A percentile compares a stretch with the other conserved stretches of the same genome.
Evolutionary conservation across 257 asterid genomes (phyloP).

Genomic region (Coffea canephora): DNA sequence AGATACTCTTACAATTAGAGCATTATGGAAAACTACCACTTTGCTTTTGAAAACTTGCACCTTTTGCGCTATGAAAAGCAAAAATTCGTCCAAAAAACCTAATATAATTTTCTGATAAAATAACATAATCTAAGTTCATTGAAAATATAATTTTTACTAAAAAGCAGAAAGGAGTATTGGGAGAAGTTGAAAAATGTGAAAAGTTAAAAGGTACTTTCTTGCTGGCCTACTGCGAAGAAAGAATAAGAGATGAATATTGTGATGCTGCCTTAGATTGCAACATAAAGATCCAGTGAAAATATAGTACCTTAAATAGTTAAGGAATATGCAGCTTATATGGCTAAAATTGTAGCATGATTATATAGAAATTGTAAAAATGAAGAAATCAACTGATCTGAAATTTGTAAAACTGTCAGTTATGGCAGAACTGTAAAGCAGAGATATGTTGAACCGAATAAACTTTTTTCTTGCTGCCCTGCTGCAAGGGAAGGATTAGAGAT

Average conservation of each 20-base stretch:
- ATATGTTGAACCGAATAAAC: too few relatives aligned
- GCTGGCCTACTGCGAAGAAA: neutral
- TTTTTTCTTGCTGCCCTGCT: neutral
- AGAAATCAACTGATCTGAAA: neutral
- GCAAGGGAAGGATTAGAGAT: neutral
- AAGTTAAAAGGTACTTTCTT: neutral
- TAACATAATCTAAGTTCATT: too few relatives aligned
- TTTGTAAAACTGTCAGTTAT: neutral
- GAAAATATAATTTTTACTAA: neutral
- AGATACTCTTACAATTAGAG: neutral
- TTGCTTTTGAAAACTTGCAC: neutral
- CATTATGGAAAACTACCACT: neutral
- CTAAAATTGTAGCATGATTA: neutral
- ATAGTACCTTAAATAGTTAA: neutral
- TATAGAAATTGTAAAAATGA: neutral
- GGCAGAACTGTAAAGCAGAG: too few relatives aligned
- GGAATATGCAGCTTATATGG: neutral
- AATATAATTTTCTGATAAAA: too few relatives aligned
- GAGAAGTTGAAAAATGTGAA: neutral
- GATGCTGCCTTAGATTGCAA: neutral
- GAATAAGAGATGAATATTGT: neutral
- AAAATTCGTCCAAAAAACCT: neutral
- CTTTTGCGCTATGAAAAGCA: neutral
- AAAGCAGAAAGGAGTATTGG: neutral
- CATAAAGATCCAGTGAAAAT: neutral